Percentiles rank a stretch among this genome's conserved stretches.
These are phyloP conservation scores for Vachellia collinsii DNA, from an alignment of 306 rosid genomes.

Conservation along the genomic window DNA sequence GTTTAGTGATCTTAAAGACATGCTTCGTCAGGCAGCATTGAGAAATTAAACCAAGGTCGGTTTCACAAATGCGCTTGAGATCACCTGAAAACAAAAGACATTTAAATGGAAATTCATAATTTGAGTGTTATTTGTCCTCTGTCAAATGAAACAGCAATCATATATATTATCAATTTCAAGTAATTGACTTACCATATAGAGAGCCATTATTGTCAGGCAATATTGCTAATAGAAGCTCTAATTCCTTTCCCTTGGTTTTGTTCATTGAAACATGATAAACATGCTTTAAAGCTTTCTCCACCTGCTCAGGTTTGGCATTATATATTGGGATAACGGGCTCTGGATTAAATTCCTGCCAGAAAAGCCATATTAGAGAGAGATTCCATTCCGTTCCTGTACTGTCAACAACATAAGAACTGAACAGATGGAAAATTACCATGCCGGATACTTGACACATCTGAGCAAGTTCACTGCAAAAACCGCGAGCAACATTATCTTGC, in stretches of 20 bases:
- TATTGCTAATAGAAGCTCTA: slow-evolving; percentile 81
- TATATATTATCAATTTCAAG: slow-evolving; percentile 1
- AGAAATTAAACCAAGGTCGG: slow-evolving; percentile 87
- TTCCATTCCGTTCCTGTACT: neutral
- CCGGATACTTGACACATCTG: slow-evolving; percentile 99
- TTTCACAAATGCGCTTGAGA: slow-evolving; percentile 91
- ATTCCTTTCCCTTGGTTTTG: slow-evolving; percentile 87
- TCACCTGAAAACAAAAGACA: slow-evolving; percentile 62
- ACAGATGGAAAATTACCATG: slow-evolving; percentile 64
- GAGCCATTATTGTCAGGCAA: slow-evolving; percentile 94
- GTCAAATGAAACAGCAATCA: slow-evolving; percentile 21
- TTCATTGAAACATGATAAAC: slow-evolving; percentile 76
- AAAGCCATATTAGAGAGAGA: neutral
- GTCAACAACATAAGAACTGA: slow-evolving; percentile 24
- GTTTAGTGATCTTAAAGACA: slow-evolving; percentile 87
- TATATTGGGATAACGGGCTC: slow-evolving; percentile 88
- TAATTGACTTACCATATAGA: slow-evolving; percentile 62
- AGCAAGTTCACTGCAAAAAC: slow-evolving; percentile 83
- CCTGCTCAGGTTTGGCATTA: slow-evolving; percentile 89
- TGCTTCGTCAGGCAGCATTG: slow-evolving; percentile 95
- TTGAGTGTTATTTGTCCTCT: neutral
- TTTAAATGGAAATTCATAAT: slow-evolving; percentile 15
- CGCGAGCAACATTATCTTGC: slow-evolving; percentile 86
- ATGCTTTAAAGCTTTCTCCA: slow-evolving; percentile 88
- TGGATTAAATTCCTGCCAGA: slow-evolving; percentile 69